Base-by-base conservation (phyloP, 2,329 filamentous ascomycete species). In the Exophiala calicioides region DNA sequence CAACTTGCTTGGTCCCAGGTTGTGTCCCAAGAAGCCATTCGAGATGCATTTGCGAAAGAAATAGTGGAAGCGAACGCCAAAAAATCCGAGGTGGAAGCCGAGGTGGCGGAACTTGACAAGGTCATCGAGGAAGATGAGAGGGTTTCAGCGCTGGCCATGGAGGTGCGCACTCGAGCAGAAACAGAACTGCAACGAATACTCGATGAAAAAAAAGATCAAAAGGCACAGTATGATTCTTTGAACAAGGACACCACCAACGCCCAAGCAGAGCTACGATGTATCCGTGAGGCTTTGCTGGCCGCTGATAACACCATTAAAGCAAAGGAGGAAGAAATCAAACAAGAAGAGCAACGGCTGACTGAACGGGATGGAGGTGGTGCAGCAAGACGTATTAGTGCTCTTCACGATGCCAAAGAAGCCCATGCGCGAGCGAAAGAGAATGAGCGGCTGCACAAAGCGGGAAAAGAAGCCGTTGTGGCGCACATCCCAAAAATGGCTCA, bases 1-100 rank as follows among this genome's bases (percentile, higher is more conserved):
- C 85, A 94, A 68, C 73, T 88, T 53, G 84, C 86, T n/a, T 98
- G 93, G 93, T 80, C 82, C 18, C 88, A 94, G 61, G 90, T 97
- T 1, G 79, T 83, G 37, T 82, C 88, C 45, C 78, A 87, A 64
- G 91, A 97, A 66, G 69, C 66, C 62, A 59, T 60, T 23, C 60
- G 67, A 20, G 65, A 68, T 35, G 53, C 56, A 12, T 58, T 78
- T 10, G 61, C 60, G 23, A 45, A 59, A 6, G 62, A 69, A 41
- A 53, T 75, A 27, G 53, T 45, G 4, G 58, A 61, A 26, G 60
- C 67, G 1, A 67, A 74, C 7, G 67, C 71, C 10, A 72, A 75
- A 36, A 78, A 86, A 18, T 63, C 71, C 12, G 68, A 71, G 20
- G 65, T 68, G 13, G 71, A 75, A 52, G 59, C 57, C 13, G 65